Conservation (phyloP, 768 basidiomycete genomes). For the Kwoniella heveanensis region DNA sequence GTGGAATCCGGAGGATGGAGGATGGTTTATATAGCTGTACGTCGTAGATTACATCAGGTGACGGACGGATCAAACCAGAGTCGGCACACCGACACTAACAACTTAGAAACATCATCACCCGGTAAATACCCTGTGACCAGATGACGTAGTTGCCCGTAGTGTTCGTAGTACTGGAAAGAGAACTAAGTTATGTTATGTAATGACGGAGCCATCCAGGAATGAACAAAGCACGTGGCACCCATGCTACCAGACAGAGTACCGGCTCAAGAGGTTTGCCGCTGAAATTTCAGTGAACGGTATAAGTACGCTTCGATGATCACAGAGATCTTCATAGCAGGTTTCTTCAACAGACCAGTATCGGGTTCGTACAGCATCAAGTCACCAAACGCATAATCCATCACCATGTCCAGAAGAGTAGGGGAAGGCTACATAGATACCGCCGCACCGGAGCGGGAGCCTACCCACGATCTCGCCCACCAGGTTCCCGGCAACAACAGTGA, state of each 20-base stretch:
- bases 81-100: not conserved
- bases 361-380: too few species aligned
- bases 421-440: constrained; percentile 21
- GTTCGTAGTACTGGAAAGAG: not conserved
- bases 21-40: not conserved
- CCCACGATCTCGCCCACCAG: not conserved
- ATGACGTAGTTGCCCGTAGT: not conserved
- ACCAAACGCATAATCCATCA: not conserved
- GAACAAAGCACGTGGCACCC: not conserved
- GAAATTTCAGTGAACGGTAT: not conserved
- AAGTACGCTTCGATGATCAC: not conserved
- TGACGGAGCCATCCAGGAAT: too few species aligned
- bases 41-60: not conserved
- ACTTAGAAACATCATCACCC: too few species aligned
- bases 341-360: not conserved
- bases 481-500: too few species aligned
- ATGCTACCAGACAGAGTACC: not conserved
- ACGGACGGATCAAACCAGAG: not conserved
- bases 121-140: not conserved
- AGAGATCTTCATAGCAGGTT: not conserved
- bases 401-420: constrained; percentile 6
- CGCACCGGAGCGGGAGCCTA: too few species aligned
- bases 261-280: not conserved
- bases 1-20: not conserved
- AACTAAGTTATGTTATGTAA: not conserved